Base-by-base conservation (phyloP, 2,329 filamentous ascomycete species). In the Cytospora chrysosperma region DNA sequence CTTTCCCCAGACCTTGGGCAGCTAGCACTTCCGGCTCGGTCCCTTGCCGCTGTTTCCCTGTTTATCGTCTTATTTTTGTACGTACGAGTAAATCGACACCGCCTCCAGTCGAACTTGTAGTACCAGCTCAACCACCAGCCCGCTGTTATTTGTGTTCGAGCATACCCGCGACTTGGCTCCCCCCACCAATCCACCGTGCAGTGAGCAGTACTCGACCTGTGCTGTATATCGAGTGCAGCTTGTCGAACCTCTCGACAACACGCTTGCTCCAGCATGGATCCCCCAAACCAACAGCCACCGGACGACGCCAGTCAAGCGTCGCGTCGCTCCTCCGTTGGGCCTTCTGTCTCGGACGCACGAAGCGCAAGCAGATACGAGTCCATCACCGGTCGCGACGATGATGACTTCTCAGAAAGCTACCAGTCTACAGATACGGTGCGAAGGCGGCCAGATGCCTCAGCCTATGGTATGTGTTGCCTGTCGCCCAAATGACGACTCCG, bases 381-480 rank as follows among this genome's bases (percentile, higher is more conserved):
- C 32, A 65, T 69, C 53, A 67, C 75, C 52, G 69, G 70, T 60
- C 75, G 73, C 62, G 79, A 81, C 43, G 81, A 84, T 55, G 76
- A 64, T 19, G 50, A 74, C 27, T 71, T 81, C 55, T 77, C 82
- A 5, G 84, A 86, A 69, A 85, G 80, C 73, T 81, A 81, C 69
- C 84, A 86, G 70, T 85, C 85, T 24, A 82, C 81, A 26, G 86
- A 88, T 62, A 87, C 85, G 19, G 77, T 87, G 68, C 81, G 86
- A 68, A 80, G 83, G 68, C 80, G 83, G 68, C 79, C 82, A 62
- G 85, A 88, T 68, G 69, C 69, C 27, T 76, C 75, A 37, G 72
- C 72, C 32, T 88, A 88, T 75, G 86, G 86, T 88, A 76, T 64
- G 80, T 76, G 37, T 30, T 63, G 64, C 54, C 56, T 54, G 34